Evolutionary conservation across 2,329 filamentous ascomycete species (phyloP).

Genomic region (Fusarium albidum): DNA sequence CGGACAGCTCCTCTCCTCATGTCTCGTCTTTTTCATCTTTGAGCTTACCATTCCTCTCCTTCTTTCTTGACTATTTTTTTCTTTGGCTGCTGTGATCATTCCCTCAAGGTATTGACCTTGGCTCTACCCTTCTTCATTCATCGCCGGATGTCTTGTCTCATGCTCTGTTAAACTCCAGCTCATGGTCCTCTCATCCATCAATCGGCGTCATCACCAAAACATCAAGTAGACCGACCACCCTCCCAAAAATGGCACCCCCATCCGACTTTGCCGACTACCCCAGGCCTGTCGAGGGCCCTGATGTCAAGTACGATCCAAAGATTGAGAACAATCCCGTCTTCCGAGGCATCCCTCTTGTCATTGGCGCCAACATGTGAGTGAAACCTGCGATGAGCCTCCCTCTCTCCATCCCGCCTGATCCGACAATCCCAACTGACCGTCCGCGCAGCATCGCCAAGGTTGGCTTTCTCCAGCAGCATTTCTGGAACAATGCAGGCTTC

Average conservation of each 20-base stretch:
- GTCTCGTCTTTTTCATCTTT: too few species aligned
- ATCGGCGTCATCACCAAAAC: not conserved
- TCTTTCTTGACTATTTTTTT: too few species aligned
- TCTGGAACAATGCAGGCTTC: slow-evolving; percentile 76
- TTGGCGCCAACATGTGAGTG: slow-evolving; percentile 71
- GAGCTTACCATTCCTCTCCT: too few species aligned
- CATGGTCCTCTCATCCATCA: not conserved
- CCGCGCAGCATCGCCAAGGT: slow-evolving; percentile 64
- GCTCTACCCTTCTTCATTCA: too few species aligned
- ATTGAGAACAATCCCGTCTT: slow-evolving; percentile 73
- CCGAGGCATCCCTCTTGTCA: slow-evolving; percentile 69
- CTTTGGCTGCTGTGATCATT: too few species aligned
- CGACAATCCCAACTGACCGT: slow-evolving; percentile 13
- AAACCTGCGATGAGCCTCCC: slow-evolving; percentile 33
- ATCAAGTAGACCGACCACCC: not conserved
- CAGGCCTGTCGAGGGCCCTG: slow-evolving; percentile 44
- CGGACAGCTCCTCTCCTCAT: too few species aligned
- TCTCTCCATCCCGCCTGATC: not conserved
- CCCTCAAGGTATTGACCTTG: too few species aligned
- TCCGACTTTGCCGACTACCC: slow-evolving; percentile 55
- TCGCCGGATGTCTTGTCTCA: too few species aligned
- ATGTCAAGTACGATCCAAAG: slow-evolving; percentile 46
- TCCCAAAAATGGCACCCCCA: slow-evolving; percentile 38
- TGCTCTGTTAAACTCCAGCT: too few species aligned
- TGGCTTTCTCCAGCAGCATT: slow-evolving; percentile 66